A percentile compares a stretch with the other conserved stretches of the same genome.
Conservation (phyloP, 2,329 filamentous ascomycete genomes). For the Ophiostoma triangulosporum region DNA sequence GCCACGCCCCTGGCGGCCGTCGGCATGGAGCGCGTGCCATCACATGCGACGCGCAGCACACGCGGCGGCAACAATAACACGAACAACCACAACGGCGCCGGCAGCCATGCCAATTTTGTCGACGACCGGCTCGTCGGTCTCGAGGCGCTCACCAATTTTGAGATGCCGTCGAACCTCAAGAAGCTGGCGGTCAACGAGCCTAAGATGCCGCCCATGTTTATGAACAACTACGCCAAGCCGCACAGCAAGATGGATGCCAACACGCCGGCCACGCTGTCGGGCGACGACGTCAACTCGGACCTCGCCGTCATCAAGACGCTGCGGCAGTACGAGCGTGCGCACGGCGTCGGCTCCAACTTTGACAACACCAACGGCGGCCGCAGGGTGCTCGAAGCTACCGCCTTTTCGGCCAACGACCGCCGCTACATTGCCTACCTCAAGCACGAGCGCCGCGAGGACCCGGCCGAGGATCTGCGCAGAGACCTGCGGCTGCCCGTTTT, state of each 20-base stretch:
- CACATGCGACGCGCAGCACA: constrained; percentile 50
- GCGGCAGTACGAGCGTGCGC: constrained; percentile 39
- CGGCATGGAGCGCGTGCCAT: constrained; percentile 49
- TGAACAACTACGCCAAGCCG: constrained; percentile 45
- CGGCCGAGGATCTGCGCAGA: constrained; percentile 33
- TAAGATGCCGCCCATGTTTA: constrained; percentile 43
- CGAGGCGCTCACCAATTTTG: constrained; percentile 46
- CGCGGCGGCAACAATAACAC: constrained; percentile 35
- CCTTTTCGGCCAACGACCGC: constrained; percentile 32
- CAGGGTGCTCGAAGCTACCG: constrained; percentile 41
- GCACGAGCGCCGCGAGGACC: constrained; percentile 28
- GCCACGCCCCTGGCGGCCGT: constrained; percentile 22
- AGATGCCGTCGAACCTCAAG: constrained; percentile 44
- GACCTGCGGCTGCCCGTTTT: constrained; percentile 35
- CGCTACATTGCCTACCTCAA: constrained; percentile 36
- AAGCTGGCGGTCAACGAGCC: constrained; percentile 41
- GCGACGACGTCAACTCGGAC: constrained; percentile 41
- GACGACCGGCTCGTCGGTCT: constrained; percentile 46
- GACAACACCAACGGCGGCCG: constrained; percentile 39
- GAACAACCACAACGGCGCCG: constrained; percentile 22
- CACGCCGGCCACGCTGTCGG: constrained; percentile 35
- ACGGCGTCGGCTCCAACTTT: constrained; percentile 43
- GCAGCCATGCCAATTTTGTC: constrained; percentile 32
- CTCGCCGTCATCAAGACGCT: constrained; percentile 45
- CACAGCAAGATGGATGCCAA: constrained; percentile 43